These are phyloP conservation scores for Chytriomyces sp. DNA, from an alignment of 192 early-diverging fungal species.

Conservation along the genomic window DNA sequence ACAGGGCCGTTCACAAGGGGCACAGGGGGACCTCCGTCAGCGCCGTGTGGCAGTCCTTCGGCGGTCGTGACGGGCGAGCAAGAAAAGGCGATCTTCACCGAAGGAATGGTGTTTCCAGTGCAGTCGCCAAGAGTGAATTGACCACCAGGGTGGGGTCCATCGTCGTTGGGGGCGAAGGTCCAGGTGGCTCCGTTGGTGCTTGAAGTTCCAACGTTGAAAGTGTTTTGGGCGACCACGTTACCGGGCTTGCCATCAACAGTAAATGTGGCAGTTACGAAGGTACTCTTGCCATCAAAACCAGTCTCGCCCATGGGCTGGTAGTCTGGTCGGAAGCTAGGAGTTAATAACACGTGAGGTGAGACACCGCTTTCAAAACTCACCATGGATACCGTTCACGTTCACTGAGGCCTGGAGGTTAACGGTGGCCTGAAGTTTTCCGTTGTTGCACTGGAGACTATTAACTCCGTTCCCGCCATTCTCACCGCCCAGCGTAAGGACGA, in stretches of 20 bases:
- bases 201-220: not conserved
- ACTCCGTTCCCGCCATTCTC: not conserved
- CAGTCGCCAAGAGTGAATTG: not conserved
- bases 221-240: not conserved
- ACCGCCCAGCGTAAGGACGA: not conserved
- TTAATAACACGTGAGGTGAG: too few relatives aligned
- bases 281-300: not conserved
- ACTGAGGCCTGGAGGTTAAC: not conserved
- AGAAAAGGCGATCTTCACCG: not conserved
- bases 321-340: too few relatives aligned
- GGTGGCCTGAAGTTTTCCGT: not conserved
- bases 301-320: conserved; percentile 10
- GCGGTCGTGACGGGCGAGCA: not conserved
- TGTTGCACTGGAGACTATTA: not conserved
- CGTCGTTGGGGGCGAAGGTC: not conserved
- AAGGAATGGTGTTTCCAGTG: not conserved
- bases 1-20: conserved; percentile 1
- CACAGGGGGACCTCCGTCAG: not conserved
- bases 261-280: conserved; percentile 1
- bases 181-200: not conserved
- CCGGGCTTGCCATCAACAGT: not conserved
- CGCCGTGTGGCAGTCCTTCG: not conserved
- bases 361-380: too few relatives aligned
- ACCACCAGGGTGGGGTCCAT: too few relatives aligned
- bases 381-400: not conserved